phyloP scores from a whole-genome alignment of 2,329 filamentous ascomycete genomes.

The Zymoseptoria ardabiliae region DNA sequence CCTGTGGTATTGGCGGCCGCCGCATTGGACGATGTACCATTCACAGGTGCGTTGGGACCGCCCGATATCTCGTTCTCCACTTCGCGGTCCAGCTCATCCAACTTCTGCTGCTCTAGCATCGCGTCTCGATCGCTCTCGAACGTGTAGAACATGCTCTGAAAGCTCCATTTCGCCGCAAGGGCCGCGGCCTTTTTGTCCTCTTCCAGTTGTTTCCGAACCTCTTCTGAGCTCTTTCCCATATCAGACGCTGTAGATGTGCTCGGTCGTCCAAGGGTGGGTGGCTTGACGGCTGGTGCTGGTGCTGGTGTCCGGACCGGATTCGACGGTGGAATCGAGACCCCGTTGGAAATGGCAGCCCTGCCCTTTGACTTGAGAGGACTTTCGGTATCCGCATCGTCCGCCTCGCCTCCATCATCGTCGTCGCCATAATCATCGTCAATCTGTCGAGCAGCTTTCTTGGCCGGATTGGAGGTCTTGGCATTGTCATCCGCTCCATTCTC shows the following conservation, averaged over 20 bases:
- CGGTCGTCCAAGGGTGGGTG: conserved; percentile 50
- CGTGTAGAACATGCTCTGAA: conserved; percentile 90
- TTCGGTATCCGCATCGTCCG: conserved; percentile 34
- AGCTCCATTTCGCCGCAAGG: conserved; percentile 80
- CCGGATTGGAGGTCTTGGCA: conserved; percentile 42
- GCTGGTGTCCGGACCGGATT: conserved; percentile 56
- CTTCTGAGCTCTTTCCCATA: conserved; percentile 66
- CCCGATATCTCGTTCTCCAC: conserved; percentile 90
- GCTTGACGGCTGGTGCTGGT: conserved; percentile 56
- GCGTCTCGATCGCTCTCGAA: conserved; percentile 90
- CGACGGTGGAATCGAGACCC: conserved; percentile 44
- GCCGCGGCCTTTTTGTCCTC: conserved; percentile 86
- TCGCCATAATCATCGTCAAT: conserved; percentile 84
- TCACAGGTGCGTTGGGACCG: conserved; percentile 38
- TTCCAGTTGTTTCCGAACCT: conserved; percentile 87
- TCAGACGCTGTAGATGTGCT: conserved; percentile 47
- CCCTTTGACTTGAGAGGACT: conserved; percentile 46
- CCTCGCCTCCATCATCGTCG: conserved; percentile 59
- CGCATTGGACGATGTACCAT: conserved; percentile 48
- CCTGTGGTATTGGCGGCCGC: conserved; percentile 42
- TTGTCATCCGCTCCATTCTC: conserved; percentile 23
- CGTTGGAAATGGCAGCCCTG: conserved; percentile 48
- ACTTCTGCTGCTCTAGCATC: conserved; percentile 94
- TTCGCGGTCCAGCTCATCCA: conserved; percentile 93
- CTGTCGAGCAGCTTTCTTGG: conserved; percentile 69